These are phyloP conservation scores for Silene latifolia DNA, from an alignment of 148 eudicot genomes.

Conservation along the genomic window DNA sequence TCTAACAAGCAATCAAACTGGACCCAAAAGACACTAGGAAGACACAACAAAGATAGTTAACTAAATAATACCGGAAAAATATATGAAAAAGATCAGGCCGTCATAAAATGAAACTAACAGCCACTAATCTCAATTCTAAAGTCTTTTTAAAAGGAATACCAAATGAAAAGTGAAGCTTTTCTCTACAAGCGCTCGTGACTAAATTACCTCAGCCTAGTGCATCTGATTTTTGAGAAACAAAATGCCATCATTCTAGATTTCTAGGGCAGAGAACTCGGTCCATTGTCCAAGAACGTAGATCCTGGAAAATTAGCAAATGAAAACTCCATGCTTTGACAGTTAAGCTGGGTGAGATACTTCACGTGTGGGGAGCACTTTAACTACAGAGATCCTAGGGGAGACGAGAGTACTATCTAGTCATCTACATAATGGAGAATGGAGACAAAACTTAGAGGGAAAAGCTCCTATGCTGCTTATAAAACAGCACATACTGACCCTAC, in stretches of 20 bases:
- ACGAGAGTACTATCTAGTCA: background rate
- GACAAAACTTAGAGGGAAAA: background rate
- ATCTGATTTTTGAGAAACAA: slow-evolving; percentile 1
- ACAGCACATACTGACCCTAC: too few relatives aligned
- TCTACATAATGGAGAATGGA: slow-evolving; percentile 3
- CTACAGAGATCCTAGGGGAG: background rate
- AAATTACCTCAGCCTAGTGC: background rate
- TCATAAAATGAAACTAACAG: background rate
- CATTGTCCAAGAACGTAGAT: background rate
- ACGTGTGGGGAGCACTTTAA: background rate
- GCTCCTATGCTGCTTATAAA: too few relatives aligned
- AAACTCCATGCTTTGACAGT: slow-evolving; percentile 3
- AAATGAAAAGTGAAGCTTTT: background rate
- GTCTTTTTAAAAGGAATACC: background rate
- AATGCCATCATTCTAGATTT: background rate
- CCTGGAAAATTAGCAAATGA: background rate
- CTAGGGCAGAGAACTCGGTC: slow-evolving; percentile 3
- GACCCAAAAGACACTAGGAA: background rate
- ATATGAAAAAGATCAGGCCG: background rate
- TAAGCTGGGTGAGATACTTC: background rate
- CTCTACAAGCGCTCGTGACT: background rate
- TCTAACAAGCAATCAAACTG: background rate
- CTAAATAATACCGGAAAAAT: background rate
- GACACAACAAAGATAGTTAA: background rate
- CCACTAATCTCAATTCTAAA: background rate